Evolutionary conservation across 2,329 filamentous ascomycete genomes (phyloP).

Genomic region (Cordyceps militaris): DNA sequence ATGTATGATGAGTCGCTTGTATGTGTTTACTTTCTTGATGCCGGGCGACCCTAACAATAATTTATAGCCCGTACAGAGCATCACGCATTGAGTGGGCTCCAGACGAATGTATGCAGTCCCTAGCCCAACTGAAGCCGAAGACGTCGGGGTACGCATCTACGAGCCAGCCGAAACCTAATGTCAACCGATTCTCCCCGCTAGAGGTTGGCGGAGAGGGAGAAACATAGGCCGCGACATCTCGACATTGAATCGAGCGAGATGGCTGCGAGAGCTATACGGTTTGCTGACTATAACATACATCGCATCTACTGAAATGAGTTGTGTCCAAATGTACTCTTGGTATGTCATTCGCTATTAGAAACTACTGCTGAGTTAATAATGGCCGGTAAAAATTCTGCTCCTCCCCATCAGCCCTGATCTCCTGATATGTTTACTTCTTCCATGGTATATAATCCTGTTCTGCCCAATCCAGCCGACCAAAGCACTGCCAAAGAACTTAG

Average conservation of each 20-base stretch:
- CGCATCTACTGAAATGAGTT: background rate
- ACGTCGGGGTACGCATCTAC: slow-evolving; percentile 24
- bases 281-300: background rate
- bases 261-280: background rate
- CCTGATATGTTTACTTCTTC: background rate
- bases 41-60: slow-evolving; percentile 20
- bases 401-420: background rate
- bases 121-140: slow-evolving; percentile 29
- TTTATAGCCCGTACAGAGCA: slow-evolving; percentile 57
- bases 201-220: background rate
- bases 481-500: background rate
- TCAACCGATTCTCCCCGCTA: slow-evolving; percentile 5
- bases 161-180: background rate
- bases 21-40: slow-evolving; percentile 19
- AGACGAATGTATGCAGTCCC: slow-evolving; percentile 64
- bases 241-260: background rate
- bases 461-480: background rate
- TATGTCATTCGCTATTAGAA: slow-evolving; percentile 4
- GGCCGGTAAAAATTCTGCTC: background rate
- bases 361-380: background rate
- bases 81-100: slow-evolving; percentile 62
- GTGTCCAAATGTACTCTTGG: slow-evolving; percentile 2
- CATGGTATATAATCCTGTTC: slow-evolving; percentile 1
- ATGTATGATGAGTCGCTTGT: slow-evolving; percentile 64
- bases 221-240: background rate